Percentiles rank a stretch among this genome's conserved stretches.
Conservation (phyloP, 495 filamentous ascomycete species). For the Usnea hakonensis region DNA sequence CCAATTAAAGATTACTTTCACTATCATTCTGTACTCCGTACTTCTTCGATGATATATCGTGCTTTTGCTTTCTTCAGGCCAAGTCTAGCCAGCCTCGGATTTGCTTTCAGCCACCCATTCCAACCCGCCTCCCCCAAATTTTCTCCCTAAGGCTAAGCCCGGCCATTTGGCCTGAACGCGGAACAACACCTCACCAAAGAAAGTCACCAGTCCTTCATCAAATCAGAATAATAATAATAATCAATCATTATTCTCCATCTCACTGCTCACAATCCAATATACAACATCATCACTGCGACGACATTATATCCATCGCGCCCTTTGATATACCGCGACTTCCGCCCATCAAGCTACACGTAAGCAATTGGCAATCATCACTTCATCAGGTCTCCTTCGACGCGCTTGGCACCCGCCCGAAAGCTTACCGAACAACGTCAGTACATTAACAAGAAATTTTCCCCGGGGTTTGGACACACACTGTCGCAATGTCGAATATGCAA, state of each 20-base stretch:
- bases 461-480: not conserved
- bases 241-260: constrained; percentile 8
- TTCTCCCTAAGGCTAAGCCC: not conserved
- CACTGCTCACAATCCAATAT: not conserved
- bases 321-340: not conserved
- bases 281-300: constrained; percentile 3
- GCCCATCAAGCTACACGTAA: constrained; percentile 2
- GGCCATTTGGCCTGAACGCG: constrained; percentile 4
- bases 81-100: not conserved
- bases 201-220: no score
- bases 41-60: not conserved
- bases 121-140: constrained; percentile 2
- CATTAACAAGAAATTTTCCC: not conserved
- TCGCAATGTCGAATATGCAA: constrained; percentile 25
- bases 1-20: no score
- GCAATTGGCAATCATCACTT: not conserved
- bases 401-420: constrained; percentile 15
- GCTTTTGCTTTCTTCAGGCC: not conserved
- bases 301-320: constrained; percentile 9
- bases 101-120: constrained; percentile 7
- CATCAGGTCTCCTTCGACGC: not conserved
- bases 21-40: not conserved
- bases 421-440: constrained; percentile 13
- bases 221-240: no score
- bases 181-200: constrained; percentile 1